Evolutionary conservation across 768 basidiomycete species (phyloP), one percentile per base, ranked within the genome.

Genomic region (Roridomyces roridus): DNA sequence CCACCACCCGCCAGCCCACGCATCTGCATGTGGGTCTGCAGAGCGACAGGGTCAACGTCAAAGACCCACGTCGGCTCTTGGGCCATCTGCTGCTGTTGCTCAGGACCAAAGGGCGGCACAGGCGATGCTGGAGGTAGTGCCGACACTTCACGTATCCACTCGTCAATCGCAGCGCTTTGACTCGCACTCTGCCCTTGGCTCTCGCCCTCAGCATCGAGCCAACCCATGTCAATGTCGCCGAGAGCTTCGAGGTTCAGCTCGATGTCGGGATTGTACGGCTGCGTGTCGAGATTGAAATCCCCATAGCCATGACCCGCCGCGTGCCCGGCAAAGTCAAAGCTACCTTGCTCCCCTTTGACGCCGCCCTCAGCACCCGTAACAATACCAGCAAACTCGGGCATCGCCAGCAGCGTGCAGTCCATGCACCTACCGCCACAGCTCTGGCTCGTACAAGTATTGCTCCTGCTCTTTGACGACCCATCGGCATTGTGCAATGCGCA

Each of bases 111-210:
- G 31, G 64, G 63, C 58, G 64, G 64, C 34, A 26, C 36, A 61
- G 65, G 53, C 44, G 49, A 18, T 14, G 64, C 36, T 54, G 59
- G 14, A 59, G 74, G 65, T 57, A 74, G 67, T 63, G 64, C 66
- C 47, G 76, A 76, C 62, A 85, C 73, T 62, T 85, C 82, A 49
- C 80, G 79, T 51, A 87, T 74, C 86, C 86, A 88, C 53, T 88
- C 85, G 65, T 86, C 86, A 39, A 87, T 80, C 54, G 78, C 75
- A 25, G 76, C 75, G 34, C 74, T 70, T 62, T 77, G 73, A 24
- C 45, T 31, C 48, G 42, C 14, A 11, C 23, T 23, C 42, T 44
- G 49, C 56, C 31, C 37, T 43, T 51, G 48, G 10, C 44, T 21
- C 24, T 39, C 36, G 18, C n/a, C n/a, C n/a, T n/a, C n/a, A n/a